Evolutionary conservation across 495 filamentous ascomycete genomes (phyloP).

Genomic region (Podospora tetraspora): DNA sequence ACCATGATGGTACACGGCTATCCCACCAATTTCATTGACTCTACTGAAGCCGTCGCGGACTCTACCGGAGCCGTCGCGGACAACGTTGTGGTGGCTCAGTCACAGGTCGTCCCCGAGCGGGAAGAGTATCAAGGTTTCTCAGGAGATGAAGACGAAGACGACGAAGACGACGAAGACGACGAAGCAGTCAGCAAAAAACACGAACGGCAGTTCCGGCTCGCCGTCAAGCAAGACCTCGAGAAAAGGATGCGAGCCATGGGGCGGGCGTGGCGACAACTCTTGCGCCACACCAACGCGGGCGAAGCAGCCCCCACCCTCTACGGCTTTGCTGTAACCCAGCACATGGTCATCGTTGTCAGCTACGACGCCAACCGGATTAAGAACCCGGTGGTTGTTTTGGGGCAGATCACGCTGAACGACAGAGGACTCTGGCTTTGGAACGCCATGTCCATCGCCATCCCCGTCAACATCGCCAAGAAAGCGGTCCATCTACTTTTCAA

Average conservation of each 20-base stretch:
- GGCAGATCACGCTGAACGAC: constrained; percentile 21
- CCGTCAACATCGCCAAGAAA: constrained; percentile 21
- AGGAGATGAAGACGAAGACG: background rate
- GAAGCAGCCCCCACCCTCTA: constrained; percentile 25
- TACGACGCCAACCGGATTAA: constrained; percentile 17
- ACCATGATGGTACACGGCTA: constrained; percentile 22
- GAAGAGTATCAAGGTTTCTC: background rate
- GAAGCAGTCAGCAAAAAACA: background rate
- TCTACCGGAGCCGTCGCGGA: background rate
- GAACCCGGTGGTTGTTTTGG: constrained; percentile 21
- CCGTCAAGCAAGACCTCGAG: constrained; percentile 19
- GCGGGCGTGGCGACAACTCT: constrained; percentile 16
- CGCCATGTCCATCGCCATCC: constrained; percentile 28
- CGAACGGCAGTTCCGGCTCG: constrained; percentile 9
- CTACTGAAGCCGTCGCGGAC: background rate
- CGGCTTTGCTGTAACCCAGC: constrained; percentile 26
- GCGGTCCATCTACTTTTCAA: constrained; percentile 15
- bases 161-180: background rate
- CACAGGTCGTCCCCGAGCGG: background rate
- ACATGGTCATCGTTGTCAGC: constrained; percentile 26
- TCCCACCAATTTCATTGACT: constrained; percentile 6
- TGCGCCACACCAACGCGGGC: constrained; percentile 2
- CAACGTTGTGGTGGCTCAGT: background rate
- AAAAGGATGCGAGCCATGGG: constrained; percentile 16
- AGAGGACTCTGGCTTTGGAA: constrained; percentile 32